phyloP scores from a whole-genome alignment of 2,329 filamentous ascomycete genomes.

The Penicillium italicum region DNA sequence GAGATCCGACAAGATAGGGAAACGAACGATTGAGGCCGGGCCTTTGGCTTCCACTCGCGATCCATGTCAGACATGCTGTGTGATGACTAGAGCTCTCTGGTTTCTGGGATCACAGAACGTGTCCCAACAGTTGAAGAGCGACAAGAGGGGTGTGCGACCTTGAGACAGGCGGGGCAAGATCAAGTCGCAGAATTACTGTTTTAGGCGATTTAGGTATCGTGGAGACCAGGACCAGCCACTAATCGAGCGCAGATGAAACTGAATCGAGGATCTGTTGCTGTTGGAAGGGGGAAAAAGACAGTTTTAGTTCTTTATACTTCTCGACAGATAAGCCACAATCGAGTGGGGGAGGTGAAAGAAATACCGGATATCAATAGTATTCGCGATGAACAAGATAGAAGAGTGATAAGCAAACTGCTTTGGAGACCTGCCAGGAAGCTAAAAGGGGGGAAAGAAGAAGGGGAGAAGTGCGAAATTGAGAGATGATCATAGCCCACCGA shows the following conservation, averaged over 20 bases:
- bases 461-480: slow-evolving; percentile 6
- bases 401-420: slow-evolving; percentile 3
- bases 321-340: slow-evolving; percentile 4
- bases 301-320: slow-evolving; percentile 2
- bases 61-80: slow-evolving; percentile 58
- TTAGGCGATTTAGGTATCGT: slow-evolving; percentile 4
- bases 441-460: slow-evolving; percentile 2
- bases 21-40: slow-evolving; percentile 79
- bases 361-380: slow-evolving; percentile 1
- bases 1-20: slow-evolving; percentile 7
- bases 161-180: slow-evolving; percentile 6
- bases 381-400: not conserved
- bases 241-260: slow-evolving; percentile 12
- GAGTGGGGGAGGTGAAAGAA: not conserved
- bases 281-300: not conserved
- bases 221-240: slow-evolving; percentile 33
- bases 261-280: not conserved
- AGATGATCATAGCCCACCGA: slow-evolving; percentile 11
- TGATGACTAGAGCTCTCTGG: not conserved
- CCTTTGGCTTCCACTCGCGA: slow-evolving; percentile 75
- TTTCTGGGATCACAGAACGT: not conserved
- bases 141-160: slow-evolving; percentile 10
- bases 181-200: slow-evolving; percentile 10
- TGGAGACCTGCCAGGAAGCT: not conserved
- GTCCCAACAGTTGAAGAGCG: not conserved